phyloP scores from a whole-genome alignment of 2,329 filamentous ascomycete genomes.

The Chrysoporthe austroafricana region DNA sequence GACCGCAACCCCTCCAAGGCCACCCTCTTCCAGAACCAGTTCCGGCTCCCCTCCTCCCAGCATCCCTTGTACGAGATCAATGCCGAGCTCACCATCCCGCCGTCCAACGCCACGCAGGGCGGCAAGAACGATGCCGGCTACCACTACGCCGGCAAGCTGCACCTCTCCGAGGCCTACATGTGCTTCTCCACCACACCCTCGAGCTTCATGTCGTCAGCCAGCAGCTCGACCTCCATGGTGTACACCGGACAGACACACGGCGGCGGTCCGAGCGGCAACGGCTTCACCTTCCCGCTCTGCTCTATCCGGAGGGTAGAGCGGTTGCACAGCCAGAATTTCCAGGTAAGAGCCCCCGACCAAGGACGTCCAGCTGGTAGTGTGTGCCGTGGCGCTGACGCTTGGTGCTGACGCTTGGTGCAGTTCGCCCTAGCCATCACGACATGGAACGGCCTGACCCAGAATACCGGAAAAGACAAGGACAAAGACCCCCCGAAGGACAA shows the following conservation, averaged over 20 bases:
- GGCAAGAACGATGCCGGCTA: conserved; percentile 77
- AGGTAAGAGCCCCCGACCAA: conserved; percentile 46
- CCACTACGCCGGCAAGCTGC: conserved; percentile 89
- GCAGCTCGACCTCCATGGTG: conserved; percentile 75
- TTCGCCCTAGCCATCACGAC: conserved; percentile 95
- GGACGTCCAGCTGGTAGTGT: not conserved
- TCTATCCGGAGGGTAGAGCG: conserved; percentile 90
- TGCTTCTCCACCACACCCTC: conserved; percentile 95
- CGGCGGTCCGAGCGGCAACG: conserved; percentile 89
- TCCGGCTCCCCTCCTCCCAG: conserved; percentile 90
- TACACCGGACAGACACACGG: conserved; percentile 95
- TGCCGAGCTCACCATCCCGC: conserved; percentile 88
- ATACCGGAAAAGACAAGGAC: conserved; percentile 57
- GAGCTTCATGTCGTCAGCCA: conserved; percentile 82
- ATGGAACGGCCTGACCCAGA: conserved; percentile 77
- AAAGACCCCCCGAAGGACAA: conserved; percentile 46
- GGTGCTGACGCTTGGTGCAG: conserved; percentile 41
- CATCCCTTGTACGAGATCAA: conserved; percentile 95
- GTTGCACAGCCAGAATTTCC: conserved; percentile 87
- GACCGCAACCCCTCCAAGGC: conserved; percentile 88
- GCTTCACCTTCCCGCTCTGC: conserved; percentile 91
- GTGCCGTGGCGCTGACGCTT: not conserved
- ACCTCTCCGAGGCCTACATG: conserved; percentile 91
- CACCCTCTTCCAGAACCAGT: conserved; percentile 92
- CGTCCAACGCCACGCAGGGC: conserved; percentile 69